Base-by-base conservation (phyloP, 495 filamentous ascomycete species). In the Trichoderma orchidacearum region DNA sequence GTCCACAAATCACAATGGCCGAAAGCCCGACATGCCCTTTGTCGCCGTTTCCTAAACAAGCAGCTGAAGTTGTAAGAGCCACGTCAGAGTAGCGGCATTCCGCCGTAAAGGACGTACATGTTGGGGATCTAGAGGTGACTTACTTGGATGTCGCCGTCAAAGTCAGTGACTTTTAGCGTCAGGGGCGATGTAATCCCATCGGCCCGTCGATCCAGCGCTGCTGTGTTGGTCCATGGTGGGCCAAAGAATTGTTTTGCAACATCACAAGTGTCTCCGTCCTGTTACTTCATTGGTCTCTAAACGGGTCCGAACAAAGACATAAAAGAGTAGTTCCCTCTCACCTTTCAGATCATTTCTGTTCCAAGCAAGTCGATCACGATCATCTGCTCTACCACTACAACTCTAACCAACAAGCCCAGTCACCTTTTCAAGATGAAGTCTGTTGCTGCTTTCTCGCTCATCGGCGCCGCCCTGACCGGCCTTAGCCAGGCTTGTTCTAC, bases 401-500 rank as follows among this genome's bases (percentile, higher is more conserved):
- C 13, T 3, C n/a, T 3, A 41, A 41, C 8, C 36, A n/a, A 5
- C 7, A 6, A 6, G n/a, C 5, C 41, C 12, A 55, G 31, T 23
- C 35, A 3, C 1, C n/a, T n/a, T n/a, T n/a, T 18, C 53, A 55
- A 32, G 9, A 56, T 56, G 54, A 36, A 34, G 27, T 41, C 56
- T n/a, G 32, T 41, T 13, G 45, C 51, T n/a, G 30, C 45, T 13
- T 13, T 29, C 28, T 29, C 30, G 27, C 3, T 58, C 30, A 28
- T 54, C 48, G 17, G 27, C 21, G 27, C 56, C 13, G 45, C 30
- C 23, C 5, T 34, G 8, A 53, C 57, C 18, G 41, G 41, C 41
- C 4, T 48, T 23, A 15, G 5, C 27, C 52, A 32, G 34, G 61
- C 61, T 15, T 67, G 69, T 35, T 64, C 63, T 41, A 32, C 61